Evolutionary conservation across 2,329 filamentous ascomycete species (phyloP).

Genomic region (Hypoxylon sp.): DNA sequence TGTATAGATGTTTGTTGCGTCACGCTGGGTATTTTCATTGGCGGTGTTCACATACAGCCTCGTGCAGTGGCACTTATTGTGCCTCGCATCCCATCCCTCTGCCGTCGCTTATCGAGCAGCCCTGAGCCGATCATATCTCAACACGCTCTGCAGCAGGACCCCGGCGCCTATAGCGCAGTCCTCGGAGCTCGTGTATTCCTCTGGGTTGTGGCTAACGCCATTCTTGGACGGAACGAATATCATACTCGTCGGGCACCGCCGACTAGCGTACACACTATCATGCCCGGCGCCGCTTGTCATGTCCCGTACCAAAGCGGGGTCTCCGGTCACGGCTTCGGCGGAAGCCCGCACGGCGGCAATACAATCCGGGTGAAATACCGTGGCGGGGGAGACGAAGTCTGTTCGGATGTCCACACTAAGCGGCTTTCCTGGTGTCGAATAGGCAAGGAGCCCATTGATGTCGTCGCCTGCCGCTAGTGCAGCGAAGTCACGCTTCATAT

Average conservation of each 20-base stretch:
- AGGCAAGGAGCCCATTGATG: conserved; percentile 54
- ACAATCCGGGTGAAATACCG: conserved; percentile 72
- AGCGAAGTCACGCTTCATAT: conserved; percentile 65
- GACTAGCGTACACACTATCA: conserved; percentile 66
- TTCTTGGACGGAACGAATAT: conserved; percentile 71
- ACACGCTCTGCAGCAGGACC: conserved; percentile 54
- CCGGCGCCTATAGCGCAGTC: conserved; percentile 64
- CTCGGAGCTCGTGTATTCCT: conserved; percentile 66
- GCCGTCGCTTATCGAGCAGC: conserved; percentile 5
- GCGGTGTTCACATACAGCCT: neutral
- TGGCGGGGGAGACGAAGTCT: conserved; percentile 68
- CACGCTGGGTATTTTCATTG: neutral
- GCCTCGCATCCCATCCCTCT: neutral
- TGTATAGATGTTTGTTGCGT: neutral
- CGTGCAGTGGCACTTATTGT: neutral
- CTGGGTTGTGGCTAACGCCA: conserved; percentile 69
- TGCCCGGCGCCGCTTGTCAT: conserved; percentile 55
- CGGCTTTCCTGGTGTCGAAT: conserved; percentile 32
- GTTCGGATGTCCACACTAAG: conserved; percentile 57
- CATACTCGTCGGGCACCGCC: conserved; percentile 69
- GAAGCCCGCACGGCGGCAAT: conserved; percentile 69
- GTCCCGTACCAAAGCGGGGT: conserved; percentile 49
- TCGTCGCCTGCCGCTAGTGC: conserved; percentile 65
- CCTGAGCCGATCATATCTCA: conserved; percentile 49
- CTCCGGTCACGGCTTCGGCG: conserved; percentile 64